Conservation (phyloP, 805 yeast species). For the Candida methanosorbosa region DNA sequence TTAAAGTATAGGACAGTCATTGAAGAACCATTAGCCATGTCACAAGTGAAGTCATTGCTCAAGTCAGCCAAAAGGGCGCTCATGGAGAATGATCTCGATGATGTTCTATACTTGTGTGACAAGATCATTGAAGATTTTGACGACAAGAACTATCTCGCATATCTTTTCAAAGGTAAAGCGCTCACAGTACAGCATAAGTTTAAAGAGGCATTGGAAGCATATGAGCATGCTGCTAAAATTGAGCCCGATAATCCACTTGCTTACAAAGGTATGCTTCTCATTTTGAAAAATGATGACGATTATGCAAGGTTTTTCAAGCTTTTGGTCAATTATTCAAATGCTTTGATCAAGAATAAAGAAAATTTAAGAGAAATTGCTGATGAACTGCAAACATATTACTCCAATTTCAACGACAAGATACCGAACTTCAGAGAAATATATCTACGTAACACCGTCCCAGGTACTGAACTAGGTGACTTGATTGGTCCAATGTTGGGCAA, state of each 20-base stretch:
- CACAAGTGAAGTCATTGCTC: conserved; percentile 18
- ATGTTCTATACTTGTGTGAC: conserved; percentile 47
- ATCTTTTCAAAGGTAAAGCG: conserved; percentile 66
- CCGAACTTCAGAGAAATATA: conserved; percentile 36
- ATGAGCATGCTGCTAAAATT: conserved; percentile 39
- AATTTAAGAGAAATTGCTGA: conserved; percentile 40
- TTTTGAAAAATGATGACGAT: conserved; percentile 29
- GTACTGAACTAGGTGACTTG: conserved; percentile 41
- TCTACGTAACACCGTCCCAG: conserved; percentile 46
- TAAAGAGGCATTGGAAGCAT: conserved; percentile 32
- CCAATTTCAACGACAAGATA: conserved; percentile 11
- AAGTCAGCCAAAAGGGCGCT: conserved; percentile 46
- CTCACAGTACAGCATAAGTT: conserved; percentile 34
- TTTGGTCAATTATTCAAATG: conserved; percentile 33
- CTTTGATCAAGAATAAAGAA: conserved; percentile 32
- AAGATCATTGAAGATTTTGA: conserved; percentile 50
- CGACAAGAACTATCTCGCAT: conserved; percentile 52
- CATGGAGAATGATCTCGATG: conserved; percentile 48
- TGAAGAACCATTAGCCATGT: no score
- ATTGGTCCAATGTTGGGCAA: conserved; percentile 38
- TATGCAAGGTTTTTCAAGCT: conserved; percentile 37
- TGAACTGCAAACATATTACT: conserved; percentile 38
- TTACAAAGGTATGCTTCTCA: conserved; percentile 72
- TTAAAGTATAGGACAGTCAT: no score
- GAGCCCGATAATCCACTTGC: conserved; percentile 50